phyloP scores from a whole-genome alignment of 1,284 basidiomycete species.

The Prillingera fragicola region DNA sequence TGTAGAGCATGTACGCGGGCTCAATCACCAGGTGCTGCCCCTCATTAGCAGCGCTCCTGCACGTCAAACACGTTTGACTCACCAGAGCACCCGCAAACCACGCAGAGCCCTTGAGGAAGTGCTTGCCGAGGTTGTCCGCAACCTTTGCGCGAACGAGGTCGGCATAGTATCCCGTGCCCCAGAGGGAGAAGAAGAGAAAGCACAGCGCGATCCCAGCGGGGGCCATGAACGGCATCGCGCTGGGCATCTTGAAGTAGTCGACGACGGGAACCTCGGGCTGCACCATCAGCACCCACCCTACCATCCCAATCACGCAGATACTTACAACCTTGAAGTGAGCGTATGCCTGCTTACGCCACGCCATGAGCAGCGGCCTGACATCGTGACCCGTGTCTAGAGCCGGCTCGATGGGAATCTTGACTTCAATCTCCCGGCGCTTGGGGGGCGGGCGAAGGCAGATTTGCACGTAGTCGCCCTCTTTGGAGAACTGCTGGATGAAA shows the following conservation, averaged over 20 bases:
- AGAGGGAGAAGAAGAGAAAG: conserved; percentile 20
- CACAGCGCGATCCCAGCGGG: conserved; percentile 17
- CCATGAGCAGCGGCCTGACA: conserved; percentile 12
- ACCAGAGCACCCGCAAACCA: conserved; percentile 27
- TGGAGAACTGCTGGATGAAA: conserved; percentile 22
- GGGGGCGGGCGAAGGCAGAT: conserved; percentile 27
- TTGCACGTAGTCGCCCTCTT: conserved; percentile 11
- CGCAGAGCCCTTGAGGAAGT: conserved; percentile 15
- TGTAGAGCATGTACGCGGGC: conserved; percentile 15
- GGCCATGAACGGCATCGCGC: conserved; percentile 22
- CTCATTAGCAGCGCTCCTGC: background rate
- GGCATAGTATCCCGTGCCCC: conserved; percentile 20
- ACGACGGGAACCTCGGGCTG: conserved; percentile 18
- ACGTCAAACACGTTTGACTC: conserved; percentile 9
- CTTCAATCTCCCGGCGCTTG: conserved; percentile 7
- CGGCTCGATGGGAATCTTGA: conserved; percentile 25
- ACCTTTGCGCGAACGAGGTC: conserved; percentile 19
- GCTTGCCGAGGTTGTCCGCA: conserved; percentile 8
- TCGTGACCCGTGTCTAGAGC: conserved; percentile 18
- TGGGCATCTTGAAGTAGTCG: conserved; percentile 27
- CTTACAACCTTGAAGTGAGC: conserved; percentile 26
- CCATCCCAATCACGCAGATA: background rate
- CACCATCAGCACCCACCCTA: background rate
- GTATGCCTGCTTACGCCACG: conserved; percentile 15
- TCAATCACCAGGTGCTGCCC: conserved; percentile 19